Evolutionary conservation across 257 asterid genomes (phyloP).

Genomic region (Scutellaria baicalensis): DNA sequence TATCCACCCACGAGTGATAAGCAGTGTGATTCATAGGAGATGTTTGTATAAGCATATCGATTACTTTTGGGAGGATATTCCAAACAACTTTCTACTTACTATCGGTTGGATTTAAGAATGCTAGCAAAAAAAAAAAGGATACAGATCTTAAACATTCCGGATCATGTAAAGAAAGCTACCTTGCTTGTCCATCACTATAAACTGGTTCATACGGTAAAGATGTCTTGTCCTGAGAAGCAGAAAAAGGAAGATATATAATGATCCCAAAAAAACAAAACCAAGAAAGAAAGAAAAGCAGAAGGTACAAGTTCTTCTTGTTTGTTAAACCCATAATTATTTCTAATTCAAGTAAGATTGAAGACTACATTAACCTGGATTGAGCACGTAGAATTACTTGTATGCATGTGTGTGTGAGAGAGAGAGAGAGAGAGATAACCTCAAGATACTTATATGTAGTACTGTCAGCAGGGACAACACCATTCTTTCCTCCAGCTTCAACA

Average conservation of each 20-base stretch:
- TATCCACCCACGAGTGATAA: not conserved
- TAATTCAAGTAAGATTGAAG: not conserved
- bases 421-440: constrained; percentile 40
- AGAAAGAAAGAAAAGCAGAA: not conserved
- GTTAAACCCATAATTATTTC: not conserved
- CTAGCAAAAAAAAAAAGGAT: not conserved
- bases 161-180: constrained; percentile 34
- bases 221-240: constrained; percentile 65
- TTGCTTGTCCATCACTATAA: constrained; percentile 84
- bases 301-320: not conserved
- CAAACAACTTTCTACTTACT: not conserved
- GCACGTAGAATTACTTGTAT: not conserved
- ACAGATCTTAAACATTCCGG: not conserved
- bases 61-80: not conserved
- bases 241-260: constrained; percentile 2
- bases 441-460: constrained; percentile 83
- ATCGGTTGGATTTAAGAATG: not conserved
- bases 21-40: too few species aligned
- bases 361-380: not conserved
- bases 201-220: constrained; percentile 85
- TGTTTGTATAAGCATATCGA: not conserved
- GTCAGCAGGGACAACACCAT: constrained; percentile 93
- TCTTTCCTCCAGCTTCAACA: constrained; percentile 95
- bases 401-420: not conserved
- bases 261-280: not conserved